phyloP scores from a whole-genome alignment of 1,284 basidiomycete species.

The Spongiforma sp. region DNA sequence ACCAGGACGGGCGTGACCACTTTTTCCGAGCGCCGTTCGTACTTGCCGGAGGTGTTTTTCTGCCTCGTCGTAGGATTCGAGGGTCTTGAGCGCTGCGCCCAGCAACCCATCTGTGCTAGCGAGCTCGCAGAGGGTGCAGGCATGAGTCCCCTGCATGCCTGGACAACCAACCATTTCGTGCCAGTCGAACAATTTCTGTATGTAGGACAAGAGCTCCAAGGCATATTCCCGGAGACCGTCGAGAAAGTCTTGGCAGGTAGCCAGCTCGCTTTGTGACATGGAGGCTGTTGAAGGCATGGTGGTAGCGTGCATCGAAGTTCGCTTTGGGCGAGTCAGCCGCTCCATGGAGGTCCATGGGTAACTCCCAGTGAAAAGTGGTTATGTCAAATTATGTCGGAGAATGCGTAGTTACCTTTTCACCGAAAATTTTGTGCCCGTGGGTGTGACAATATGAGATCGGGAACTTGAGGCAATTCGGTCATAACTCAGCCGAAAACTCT shows the following conservation, averaged over 20 bases:
- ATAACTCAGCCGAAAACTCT: too few species aligned
- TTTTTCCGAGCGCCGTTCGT: constrained; percentile 12
- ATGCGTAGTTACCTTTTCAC: too few species aligned
- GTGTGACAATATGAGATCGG: too few species aligned
- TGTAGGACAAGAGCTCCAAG: constrained; percentile 11
- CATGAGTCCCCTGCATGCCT: too few species aligned
- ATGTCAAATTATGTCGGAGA: too few species aligned
- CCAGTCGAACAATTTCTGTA: constrained; percentile 10
- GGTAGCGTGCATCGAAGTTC: too few species aligned
- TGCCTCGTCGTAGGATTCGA: constrained; percentile 10
- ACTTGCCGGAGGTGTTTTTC: constrained; percentile 11
- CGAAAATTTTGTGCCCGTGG: too few species aligned
- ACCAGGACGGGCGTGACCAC: not conserved
- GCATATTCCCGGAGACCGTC: constrained; percentile 13
- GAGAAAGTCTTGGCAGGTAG: constrained; percentile 21
- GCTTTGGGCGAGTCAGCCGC: too few species aligned
- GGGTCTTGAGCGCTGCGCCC: constrained; percentile 7
- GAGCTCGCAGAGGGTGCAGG: constrained; percentile 22
- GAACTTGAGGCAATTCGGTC: too few species aligned
- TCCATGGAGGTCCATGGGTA: too few species aligned
- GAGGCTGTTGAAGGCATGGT: constrained; percentile 10
- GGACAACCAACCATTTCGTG: too few species aligned
- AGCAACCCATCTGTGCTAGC: constrained; percentile 15
- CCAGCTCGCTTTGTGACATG: constrained; percentile 22
- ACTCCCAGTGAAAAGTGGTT: too few species aligned